phyloP scores from a whole-genome alignment of 257 asterid genomes.

The Forsythia suspensa region DNA sequence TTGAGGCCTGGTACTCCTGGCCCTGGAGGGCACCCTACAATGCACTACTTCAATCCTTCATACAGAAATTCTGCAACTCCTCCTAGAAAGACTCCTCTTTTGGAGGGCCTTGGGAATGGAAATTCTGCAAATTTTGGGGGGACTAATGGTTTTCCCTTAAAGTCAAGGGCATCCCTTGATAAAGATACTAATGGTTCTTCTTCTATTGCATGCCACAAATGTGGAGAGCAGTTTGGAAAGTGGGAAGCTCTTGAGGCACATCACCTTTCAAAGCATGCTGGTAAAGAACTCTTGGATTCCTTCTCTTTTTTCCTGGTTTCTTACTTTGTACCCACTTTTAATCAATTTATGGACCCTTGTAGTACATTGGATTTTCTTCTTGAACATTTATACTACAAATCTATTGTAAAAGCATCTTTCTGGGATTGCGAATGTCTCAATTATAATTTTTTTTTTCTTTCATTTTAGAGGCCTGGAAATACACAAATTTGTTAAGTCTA shows the following conservation, averaged over 20 bases:
- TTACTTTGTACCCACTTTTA: conserved; percentile 11
- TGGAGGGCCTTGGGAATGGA: not conserved
- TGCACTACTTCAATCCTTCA: conserved; percentile 67
- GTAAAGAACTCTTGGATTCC: conserved; percentile 28
- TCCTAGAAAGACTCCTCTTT: conserved; percentile 39
- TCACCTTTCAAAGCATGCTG: conserved; percentile 89
- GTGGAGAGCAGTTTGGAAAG: conserved; percentile 82
- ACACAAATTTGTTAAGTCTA: not conserved
- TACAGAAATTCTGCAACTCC: conserved; percentile 43
- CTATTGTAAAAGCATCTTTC: not conserved
- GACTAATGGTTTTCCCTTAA: conserved; percentile 27
- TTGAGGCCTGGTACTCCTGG: conserved; percentile 84
- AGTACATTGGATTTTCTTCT: not conserved
- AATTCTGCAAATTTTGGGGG: conserved; percentile 30
- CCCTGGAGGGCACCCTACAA: conserved; percentile 62
- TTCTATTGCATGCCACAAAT: conserved; percentile 56
- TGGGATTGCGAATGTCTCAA: not conserved
- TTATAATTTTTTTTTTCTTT: not conserved
- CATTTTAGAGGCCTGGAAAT: conserved; percentile 3
- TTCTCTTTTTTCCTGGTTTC: not conserved
- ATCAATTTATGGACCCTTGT: not conserved
- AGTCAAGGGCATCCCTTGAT: conserved; percentile 42
- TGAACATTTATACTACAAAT: not conserved
- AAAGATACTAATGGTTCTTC: conserved; percentile 42
- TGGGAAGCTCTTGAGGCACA: conserved; percentile 88